A percentile compares a stretch with the other conserved stretches of the same genome.
Conservation (phyloP, 192 early-diverging fungal genomes). For the Jimgerdemannia lactiflua region DNA sequence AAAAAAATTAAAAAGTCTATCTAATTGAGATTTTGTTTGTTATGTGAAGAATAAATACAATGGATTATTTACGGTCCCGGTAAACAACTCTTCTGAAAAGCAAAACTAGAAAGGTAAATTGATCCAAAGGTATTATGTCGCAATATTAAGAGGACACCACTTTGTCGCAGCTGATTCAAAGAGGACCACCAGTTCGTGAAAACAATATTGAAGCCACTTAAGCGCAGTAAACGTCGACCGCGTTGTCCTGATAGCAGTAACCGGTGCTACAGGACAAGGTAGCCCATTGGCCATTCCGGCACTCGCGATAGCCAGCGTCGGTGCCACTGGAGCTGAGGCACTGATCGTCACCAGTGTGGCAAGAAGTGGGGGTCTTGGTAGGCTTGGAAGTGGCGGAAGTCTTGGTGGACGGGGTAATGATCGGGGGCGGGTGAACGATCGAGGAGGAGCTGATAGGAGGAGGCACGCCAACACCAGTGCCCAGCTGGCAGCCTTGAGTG, state of each 20-base stretch:
- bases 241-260: not conserved
- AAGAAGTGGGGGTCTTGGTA: not conserved
- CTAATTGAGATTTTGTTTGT: too few relatives aligned
- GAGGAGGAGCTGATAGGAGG: not conserved
- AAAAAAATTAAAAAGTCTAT: too few relatives aligned
- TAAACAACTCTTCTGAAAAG: too few relatives aligned
- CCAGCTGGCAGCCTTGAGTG: constrained; percentile 6
- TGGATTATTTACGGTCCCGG: too few relatives aligned
- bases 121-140: too few relatives aligned
- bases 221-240: too few relatives aligned
- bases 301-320: not conserved
- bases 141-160: too few relatives aligned
- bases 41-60: too few relatives aligned
- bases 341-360: not conserved
- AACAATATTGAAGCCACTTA: too few relatives aligned
- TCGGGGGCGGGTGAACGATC: not conserved
- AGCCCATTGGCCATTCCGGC: not conserved
- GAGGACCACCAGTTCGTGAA: too few relatives aligned
- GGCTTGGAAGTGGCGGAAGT: not conserved
- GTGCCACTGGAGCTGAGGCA: not conserved
- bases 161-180: too few relatives aligned
- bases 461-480: not conserved
- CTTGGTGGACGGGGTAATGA: not conserved
- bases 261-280: not conserved
- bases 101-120: too few relatives aligned